phyloP scores from a whole-genome alignment of 176 grass and related monocot genomes.

The Bothriochloa decipiens region DNA sequence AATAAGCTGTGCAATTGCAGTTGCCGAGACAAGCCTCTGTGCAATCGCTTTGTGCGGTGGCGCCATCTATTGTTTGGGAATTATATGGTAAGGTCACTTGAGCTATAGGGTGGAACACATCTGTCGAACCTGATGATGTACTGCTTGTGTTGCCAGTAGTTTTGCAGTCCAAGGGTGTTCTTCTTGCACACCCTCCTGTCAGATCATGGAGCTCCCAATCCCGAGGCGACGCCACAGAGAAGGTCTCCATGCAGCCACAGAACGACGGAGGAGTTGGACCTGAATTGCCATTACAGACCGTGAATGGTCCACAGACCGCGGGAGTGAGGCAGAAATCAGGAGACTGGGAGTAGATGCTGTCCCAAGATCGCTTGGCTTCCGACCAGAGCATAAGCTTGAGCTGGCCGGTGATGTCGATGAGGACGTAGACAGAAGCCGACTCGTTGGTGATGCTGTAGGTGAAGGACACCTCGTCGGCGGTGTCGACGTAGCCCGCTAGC shows the following conservation, averaged over 20 bases:
- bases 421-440: neutral
- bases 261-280: neutral
- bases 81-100: constrained; percentile 28
- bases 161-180: constrained; percentile 38
- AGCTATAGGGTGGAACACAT: neutral
- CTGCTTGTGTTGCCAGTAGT: neutral
- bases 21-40: neutral
- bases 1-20: neutral
- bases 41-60: neutral
- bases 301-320: constrained; percentile 1
- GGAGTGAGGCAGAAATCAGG: neutral
- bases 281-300: constrained; percentile 28
- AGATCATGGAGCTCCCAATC: constrained; percentile 45
- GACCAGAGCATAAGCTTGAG: constrained; percentile 6
- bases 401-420: neutral
- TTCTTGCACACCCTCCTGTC: constrained; percentile 42
- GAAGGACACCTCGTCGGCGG: neutral
- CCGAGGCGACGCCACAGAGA: constrained; percentile 3
- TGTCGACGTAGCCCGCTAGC: rapidly evolving
- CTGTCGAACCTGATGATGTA: neutral
- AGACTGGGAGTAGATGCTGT: neutral
- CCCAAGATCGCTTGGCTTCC: neutral
- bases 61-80: neutral
- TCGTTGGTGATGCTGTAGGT: neutral
- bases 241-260: constrained; percentile 49